Evolutionary conservation across 2,329 filamentous ascomycete species (phyloP).

Genomic region (Leptosphaerulina australis): DNA sequence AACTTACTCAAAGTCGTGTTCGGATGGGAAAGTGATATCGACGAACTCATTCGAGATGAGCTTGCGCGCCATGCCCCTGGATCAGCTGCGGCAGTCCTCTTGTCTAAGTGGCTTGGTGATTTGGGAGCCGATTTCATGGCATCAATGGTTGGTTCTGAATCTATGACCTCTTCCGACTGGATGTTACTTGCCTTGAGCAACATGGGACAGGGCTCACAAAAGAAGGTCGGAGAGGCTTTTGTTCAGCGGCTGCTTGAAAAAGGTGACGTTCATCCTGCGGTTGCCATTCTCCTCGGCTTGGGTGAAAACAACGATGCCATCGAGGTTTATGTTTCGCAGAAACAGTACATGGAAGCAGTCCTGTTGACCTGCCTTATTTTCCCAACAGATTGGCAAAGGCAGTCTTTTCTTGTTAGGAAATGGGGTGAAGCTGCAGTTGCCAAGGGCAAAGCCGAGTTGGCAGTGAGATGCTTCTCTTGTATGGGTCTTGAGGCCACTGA

Average conservation of each 20-base stretch:
- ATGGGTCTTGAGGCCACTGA: conserved; percentile 83
- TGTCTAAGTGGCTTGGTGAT: conserved; percentile 92
- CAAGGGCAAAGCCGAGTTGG: conserved; percentile 85
- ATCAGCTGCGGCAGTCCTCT: conserved; percentile 78
- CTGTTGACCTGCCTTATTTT: conserved; percentile 83
- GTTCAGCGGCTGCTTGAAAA: conserved; percentile 88
- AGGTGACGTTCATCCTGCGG: conserved; percentile 88
- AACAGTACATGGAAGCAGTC: conserved; percentile 89
- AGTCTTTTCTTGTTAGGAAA: conserved; percentile 84
- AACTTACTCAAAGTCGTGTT: conserved; percentile 96
- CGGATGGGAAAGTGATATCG: conserved; percentile 87
- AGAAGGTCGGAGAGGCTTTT: conserved; percentile 88
- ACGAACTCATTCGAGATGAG: conserved; percentile 83
- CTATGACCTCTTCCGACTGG: conserved; percentile 95
- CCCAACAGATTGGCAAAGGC: conserved; percentile 87
- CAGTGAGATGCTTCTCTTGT: conserved; percentile 91
- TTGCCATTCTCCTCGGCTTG: conserved; percentile 89
- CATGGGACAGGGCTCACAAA: conserved; percentile 77
- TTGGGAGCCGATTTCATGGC: conserved; percentile 81
- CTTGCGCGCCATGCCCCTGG: conserved; percentile 73
- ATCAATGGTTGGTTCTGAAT: conserved; percentile 73
- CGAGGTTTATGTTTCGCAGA: conserved; percentile 92
- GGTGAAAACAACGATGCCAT: conserved; percentile 94
- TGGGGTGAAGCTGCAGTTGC: conserved; percentile 94
- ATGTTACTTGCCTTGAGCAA: conserved; percentile 92